phyloP scores from a whole-genome alignment of 2,329 filamentous ascomycete species.

The Pochonia chlamydosporia region DNA sequence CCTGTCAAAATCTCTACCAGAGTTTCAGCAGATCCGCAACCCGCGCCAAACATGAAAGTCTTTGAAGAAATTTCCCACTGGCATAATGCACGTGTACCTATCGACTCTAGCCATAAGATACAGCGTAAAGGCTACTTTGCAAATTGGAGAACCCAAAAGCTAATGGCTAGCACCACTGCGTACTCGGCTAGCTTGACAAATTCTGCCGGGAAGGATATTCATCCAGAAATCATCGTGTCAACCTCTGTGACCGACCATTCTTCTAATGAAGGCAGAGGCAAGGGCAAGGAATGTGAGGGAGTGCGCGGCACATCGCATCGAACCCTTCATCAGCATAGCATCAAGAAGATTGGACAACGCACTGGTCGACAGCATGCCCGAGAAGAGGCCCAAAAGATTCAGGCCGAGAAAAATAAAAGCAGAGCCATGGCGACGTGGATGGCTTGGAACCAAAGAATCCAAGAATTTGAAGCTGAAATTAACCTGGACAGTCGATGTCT shows the following conservation, averaged over 20 bases:
- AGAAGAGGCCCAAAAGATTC: constrained; percentile 25
- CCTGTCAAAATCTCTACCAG: constrained; percentile 32
- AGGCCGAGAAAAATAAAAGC: constrained; percentile 23
- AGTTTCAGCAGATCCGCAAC: constrained; percentile 14
- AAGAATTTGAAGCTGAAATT: constrained; percentile 38
- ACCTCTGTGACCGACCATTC: neutral
- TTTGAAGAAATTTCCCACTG: constrained; percentile 51
- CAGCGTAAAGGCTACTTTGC: constrained; percentile 21
- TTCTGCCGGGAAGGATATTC: constrained; percentile 53
- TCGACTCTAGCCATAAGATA: constrained; percentile 31
- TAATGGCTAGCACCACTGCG: constrained; percentile 60
- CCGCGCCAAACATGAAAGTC: constrained; percentile 26
- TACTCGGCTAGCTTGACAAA: constrained; percentile 69
- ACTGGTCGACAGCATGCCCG: constrained; percentile 32
- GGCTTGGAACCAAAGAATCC: constrained; percentile 20
- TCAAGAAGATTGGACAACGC: constrained; percentile 7
- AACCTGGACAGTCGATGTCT: constrained; percentile 36
- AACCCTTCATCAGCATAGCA: constrained; percentile 12
- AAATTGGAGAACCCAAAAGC: constrained; percentile 51
- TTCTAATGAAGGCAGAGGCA: neutral
- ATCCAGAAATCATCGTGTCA: constrained; percentile 56
- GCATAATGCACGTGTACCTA: constrained; percentile 52
- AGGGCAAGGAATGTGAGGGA: neutral
- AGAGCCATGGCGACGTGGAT: constrained; percentile 2
- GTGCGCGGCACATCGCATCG: constrained; percentile 8